Percentiles rank a stretch among this genome's conserved stretches.
Conservation (phyloP, 139 green algal species). For the Chlamydomonas asymmetrica region DNA sequence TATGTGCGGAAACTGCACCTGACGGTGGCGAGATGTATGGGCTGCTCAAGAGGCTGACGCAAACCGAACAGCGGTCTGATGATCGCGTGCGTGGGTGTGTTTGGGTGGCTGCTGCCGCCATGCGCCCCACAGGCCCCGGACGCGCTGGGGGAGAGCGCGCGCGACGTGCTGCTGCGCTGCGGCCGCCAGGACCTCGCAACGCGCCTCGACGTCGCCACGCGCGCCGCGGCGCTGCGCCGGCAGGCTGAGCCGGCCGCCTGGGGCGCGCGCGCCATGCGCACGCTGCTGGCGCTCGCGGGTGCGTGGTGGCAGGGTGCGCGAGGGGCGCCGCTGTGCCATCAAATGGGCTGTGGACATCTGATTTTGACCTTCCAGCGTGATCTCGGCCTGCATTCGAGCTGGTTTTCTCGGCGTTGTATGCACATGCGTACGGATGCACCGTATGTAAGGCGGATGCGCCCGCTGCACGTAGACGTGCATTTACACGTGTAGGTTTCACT, state of each 20-base stretch:
- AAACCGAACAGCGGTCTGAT: too few relatives aligned
- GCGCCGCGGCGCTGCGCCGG: conserved; percentile 4
- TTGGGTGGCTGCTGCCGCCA: neutral
- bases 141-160: conserved; percentile 34
- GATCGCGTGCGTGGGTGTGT: conserved; percentile 5
- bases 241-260: conserved; percentile 9
- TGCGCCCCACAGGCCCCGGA: conserved; percentile 20
- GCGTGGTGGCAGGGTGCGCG: neutral
- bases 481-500: too few relatives aligned
- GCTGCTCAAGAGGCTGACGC: too few relatives aligned
- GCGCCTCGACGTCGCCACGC: conserved; percentile 21
- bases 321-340: neutral
- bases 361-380: too few relatives aligned
- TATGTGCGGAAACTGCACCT: too few relatives aligned
- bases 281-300: conserved; percentile 21
- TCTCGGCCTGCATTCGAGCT: too few relatives aligned
- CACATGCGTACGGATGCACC: too few relatives aligned
- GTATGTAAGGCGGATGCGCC: too few relatives aligned
- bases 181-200: neutral
- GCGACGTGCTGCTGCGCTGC: conserved; percentile 30
- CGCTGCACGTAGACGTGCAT: too few relatives aligned
- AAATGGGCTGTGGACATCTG: too few relatives aligned
- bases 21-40: too few relatives aligned
- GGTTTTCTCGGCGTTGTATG: too few relatives aligned
- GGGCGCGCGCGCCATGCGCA: conserved; percentile 2